Evolutionary conservation across 164 flowering plant genomes (phyloP), one percentile per base, ranked within the genome.

Genomic region (Vitis rupestris): DNA sequence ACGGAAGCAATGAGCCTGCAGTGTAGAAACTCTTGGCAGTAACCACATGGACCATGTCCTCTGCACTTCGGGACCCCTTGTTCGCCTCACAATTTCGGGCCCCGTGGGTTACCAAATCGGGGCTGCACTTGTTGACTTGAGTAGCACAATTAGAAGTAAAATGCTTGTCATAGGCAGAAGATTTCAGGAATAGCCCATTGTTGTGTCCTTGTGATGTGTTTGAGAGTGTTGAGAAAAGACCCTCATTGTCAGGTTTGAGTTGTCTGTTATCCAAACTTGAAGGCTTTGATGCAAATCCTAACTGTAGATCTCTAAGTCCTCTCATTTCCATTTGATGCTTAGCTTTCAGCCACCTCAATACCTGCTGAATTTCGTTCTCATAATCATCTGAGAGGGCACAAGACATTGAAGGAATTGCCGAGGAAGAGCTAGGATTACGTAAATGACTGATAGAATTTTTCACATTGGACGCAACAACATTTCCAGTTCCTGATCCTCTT

Each of bases 271-370:
- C 59, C n/a, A 8, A 64, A 60, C 12, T 69, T 69, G 71, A 58
- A 27, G 76, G 19, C 16, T 64, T 74, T 65, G 69, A 55, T 27
- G 50, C 62, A 61, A 61, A 53, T 27, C 72, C 77, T 50, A 77
- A 14, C 49, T 81, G 80, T 49, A 70, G 64, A 65, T 78, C 79
- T 70, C 69, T 69, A 8, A 78, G 67, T 66, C 75, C 75, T 55
- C 80, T 70, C 65, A 77, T 17, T 66, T 81, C 81, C 67, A 74
- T 72, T 61, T 76, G 79, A 66, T 72, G 63, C 64, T 73, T 80
- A 31, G 80, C 83, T 59, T 82, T 79, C 6, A 82, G 75, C 85
- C 87, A 81, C 72, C 87, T 71, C 58, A 79, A 11, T 15, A 75
- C 81, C 58, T 74, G 78, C 70, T 77, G 81, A 61, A 64, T 54